Evolutionary conservation across 192 early-diverging fungal genomes (phyloP), one percentile per base, ranked within the genome.

Genomic region (Allomyces macrogynus): DNA sequence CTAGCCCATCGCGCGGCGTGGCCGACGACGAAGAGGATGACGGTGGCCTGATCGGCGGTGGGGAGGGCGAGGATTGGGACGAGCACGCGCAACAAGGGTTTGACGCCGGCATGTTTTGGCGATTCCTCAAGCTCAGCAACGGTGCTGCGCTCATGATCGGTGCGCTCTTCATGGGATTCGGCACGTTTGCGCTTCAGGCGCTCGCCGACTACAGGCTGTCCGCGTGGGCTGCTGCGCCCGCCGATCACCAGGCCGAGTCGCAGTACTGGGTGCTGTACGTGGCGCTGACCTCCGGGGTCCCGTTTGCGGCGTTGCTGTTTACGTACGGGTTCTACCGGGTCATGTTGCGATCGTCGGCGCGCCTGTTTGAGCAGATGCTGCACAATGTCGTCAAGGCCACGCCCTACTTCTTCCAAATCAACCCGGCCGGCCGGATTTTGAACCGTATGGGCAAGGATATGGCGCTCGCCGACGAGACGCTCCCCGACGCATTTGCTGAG

Each of bases 381-480:
- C 49, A n/a, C 12, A 57, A 57, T n/a, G 72, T 86, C 1, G 70
- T 85, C 62, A 43, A 62, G 11, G 65, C 70, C 4, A 77, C 79
- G 5, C 74, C 87, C 66, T 64, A 65, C 10, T 85, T 84, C 65
- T 87, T 91, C 66, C 68, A 80, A 5, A 63, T 57, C 44, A 80
- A 80, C 64, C 78, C 86, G 0, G 80, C 82, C 5, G 72, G 72
- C 25, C 68, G 78, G 11, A 87, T 88, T 27, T 23, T 89, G 72
- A 97, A 95, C 72, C 75, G 96, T 27, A 94, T 93, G 68, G 87
- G 87, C 26, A 86, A 87, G 16, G 91, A 97, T 74, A 87, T 95
- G 72, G 84, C 84, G 24, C 82, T 84, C 1, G 75, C 93, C 66
- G 91, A 94, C 70, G 82, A 84, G 62, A 66, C 63, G 9, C 70